Percentiles rank a stretch among this genome's conserved stretches.
Conservation (phyloP, 2,329 filamentous ascomycete species). For the Hymenoscyphus linearis region DNA sequence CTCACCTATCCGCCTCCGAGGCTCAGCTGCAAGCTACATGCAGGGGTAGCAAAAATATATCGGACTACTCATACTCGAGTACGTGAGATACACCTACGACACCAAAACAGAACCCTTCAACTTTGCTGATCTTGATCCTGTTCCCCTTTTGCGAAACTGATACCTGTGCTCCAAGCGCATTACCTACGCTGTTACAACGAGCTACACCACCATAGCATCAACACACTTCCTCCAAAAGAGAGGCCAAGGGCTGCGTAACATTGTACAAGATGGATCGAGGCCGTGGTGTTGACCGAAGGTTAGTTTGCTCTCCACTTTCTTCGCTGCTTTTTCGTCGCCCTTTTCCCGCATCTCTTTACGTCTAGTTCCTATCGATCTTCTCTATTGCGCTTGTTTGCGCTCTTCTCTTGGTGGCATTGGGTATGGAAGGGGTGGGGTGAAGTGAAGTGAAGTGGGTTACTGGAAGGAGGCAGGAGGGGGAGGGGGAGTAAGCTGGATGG, state of each 20-base stretch:
- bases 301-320: neutral
- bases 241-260: neutral
- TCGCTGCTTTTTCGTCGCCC: neutral
- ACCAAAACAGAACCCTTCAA: neutral
- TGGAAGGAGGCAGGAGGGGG: neutral
- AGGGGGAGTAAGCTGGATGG: neutral
- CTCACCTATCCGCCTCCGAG: no score
- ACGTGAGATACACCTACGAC: neutral
- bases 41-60: no score
- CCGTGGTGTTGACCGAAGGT: slow-evolving; percentile 7
- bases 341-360: neutral
- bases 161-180: neutral
- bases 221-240: neutral
- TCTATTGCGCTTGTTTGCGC: neutral
- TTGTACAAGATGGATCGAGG: slow-evolving; percentile 6
- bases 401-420: neutral
- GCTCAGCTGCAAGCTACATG: no score
- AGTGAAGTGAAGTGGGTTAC: no score
- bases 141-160: neutral
- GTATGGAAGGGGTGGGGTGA: neutral
- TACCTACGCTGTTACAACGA: neutral
- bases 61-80: no score
- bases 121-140: neutral
- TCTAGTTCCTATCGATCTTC: neutral
- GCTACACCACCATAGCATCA: neutral